These are phyloP conservation scores for Naganishia antarctica DNA, from an alignment of 768 basidiomycete genomes.

Conservation along the genomic window DNA sequence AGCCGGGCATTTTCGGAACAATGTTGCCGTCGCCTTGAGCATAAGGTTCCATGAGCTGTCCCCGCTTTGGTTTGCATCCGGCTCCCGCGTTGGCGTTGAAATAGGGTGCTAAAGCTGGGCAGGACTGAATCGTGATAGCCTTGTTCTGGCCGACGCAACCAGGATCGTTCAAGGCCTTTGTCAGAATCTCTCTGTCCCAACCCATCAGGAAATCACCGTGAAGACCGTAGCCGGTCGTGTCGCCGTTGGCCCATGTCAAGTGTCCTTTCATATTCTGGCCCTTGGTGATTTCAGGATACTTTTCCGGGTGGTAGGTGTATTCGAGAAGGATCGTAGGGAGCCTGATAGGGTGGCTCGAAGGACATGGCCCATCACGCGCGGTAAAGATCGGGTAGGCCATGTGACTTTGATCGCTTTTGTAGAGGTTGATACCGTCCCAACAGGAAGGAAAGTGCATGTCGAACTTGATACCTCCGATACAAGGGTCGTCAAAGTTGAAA, in stretches of 20 bases:
- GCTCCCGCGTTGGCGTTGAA: background rate
- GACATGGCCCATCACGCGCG: slow-evolving; percentile 30
- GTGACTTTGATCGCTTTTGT: slow-evolving; percentile 37
- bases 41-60: slow-evolving; percentile 30
- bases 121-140: background rate
- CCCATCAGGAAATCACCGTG: slow-evolving; percentile 42
- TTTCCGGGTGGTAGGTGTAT: slow-evolving; percentile 33
- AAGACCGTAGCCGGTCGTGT: slow-evolving; percentile 62
- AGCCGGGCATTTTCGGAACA: slow-evolving; percentile 33
- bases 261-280: slow-evolving; percentile 32
- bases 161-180: slow-evolving; percentile 56
- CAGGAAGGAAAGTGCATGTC: slow-evolving; percentile 40
- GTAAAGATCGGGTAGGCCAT: slow-evolving; percentile 33
- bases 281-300: slow-evolving; percentile 13
- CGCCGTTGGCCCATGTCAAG: slow-evolving; percentile 55
- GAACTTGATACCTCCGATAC: slow-evolving; percentile 37
- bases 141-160: slow-evolving; percentile 21
- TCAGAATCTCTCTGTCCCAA: slow-evolving; percentile 60
- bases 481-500: slow-evolving; percentile 36
- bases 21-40: slow-evolving; percentile 33
- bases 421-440: slow-evolving; percentile 47
- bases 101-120: background rate
- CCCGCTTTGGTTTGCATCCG: slow-evolving; percentile 34
- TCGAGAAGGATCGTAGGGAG: slow-evolving; percentile 43
- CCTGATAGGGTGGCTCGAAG: slow-evolving; percentile 39